Base-by-base conservation (phyloP, 2,329 filamentous ascomycete species). In the Fusarium sp. region DNA sequence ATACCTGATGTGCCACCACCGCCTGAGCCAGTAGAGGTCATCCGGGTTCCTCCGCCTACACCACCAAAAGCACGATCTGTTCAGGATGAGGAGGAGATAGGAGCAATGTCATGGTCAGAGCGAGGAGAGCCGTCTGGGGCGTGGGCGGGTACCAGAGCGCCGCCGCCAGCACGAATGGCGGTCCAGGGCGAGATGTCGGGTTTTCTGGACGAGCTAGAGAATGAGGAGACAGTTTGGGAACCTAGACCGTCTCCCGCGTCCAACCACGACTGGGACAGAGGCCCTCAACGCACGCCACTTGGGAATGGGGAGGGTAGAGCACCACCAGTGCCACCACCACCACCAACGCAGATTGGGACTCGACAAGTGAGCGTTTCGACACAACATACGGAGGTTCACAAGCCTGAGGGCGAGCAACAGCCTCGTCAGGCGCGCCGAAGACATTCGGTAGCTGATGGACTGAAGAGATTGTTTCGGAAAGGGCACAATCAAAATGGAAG, bases 381-480 rank as follows among this genome's bases (percentile, higher is more conserved):
- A 13, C 65, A 67, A 16, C 62, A 66, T n/a, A 62, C 37, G 29
- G 65, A 37, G 10, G 48, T 33, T 20, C 56, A 59, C 20, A 39
- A 58, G 35, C 64, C 39, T 10, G 67, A 73, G 43, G 63, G 39
- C 20, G 63, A 39, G n/a, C 65, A 63, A 14, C 65, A 64, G 11
- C 59, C 39, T 20, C 64, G 61, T 10, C 60, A 67, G 24, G 48
- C 79, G 66, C 77, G 75, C 39, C 81, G 76, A 61, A 83, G 81
- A 66, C 79, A 81, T 45, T 81, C 83, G 4, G 82, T 79, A 65
- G 83, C 81, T 20, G 80, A 81, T 8, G 83, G 84, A 20, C 74
- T 86, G 35, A 82, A 81, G 74, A 81, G 80, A 41, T 77, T 86
- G 9, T 86, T 86, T 73, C 79, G 81, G n/a, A 83, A 79, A 75